phyloP scores from a whole-genome alignment of 75 land plant species.

The Selaginella tamariscina region DNA sequence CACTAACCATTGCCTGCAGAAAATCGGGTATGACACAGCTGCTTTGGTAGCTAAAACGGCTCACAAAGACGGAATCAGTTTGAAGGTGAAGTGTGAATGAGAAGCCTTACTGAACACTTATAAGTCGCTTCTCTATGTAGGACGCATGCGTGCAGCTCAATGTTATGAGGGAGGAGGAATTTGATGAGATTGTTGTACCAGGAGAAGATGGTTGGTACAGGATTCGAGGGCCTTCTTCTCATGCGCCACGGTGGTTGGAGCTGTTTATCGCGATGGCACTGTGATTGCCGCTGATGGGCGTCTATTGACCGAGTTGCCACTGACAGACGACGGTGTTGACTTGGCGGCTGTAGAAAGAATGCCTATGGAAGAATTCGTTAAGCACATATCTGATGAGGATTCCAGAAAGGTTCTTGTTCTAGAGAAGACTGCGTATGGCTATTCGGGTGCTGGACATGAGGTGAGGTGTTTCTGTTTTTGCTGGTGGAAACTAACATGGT shows the following conservation, averaged over 20 bases:
- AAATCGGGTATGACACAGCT: conserved; percentile 98
- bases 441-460: background rate
- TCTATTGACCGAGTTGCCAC: background rate
- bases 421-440: background rate
- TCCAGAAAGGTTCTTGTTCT: background rate
- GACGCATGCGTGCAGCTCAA: conserved; percentile 68
- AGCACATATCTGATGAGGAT: background rate
- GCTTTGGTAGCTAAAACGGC: conserved; percentile 97
- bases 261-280: background rate
- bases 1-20: conserved; percentile 30
- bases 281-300: background rate
- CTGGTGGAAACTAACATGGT: background rate
- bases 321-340: background rate
- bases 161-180: conserved; percentile 53
- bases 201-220: conserved; percentile 93
- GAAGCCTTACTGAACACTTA: background rate
- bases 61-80: conserved; percentile 85
- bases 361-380: background rate
- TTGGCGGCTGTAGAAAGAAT: background rate
- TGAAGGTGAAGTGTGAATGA: conserved; percentile 71
- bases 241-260: background rate
- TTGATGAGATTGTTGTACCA: conserved; percentile 75
- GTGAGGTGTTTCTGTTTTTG: background rate
- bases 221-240: no score
- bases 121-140: conserved; percentile 39